Evolutionary conservation across 805 yeast genomes (phyloP), one percentile per base, ranked within the genome.

Genomic region (Candida hispaniensis): DNA sequence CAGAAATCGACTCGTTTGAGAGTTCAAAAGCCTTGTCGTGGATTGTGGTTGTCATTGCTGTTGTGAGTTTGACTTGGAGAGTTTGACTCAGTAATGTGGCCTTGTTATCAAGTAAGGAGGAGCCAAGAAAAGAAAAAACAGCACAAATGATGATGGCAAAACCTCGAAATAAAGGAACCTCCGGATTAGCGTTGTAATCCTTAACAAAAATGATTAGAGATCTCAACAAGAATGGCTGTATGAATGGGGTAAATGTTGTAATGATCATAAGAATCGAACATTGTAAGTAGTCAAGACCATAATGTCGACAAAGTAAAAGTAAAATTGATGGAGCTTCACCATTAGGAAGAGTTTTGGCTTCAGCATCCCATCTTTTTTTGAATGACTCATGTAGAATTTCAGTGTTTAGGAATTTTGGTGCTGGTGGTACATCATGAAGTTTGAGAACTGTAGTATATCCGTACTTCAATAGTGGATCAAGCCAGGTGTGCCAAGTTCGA

Each of bases 61-160:
- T 69, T 59, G 50, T 71, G 14, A 45, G 42, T 74, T 41, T 73
- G 72, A 81, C 79, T 43, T 91, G 91, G 30, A 75, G 63, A 48
- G 78, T 80, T 49, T 76, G 78, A 2, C 75, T 73, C 39, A 77
- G 63, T 55, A 77, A 72, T 56, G 80, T 79, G 52, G 80, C 79
- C 55, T 80, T 91, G 48, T 82, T 91, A 42, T 79, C 63, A 36
- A 71, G 66, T 2, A 75, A 71, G 3, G 93, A 79, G 58, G 80
- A 91, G 11, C 70, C 49, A 12, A 80, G 67, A 7, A 91, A 76
- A 3, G 76, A 71, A 5, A 70, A 48, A 50, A 83, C 80, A 93
- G 82, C 81, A 2, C 72, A 68, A 2, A 70, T 47, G 1, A 85
- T 78, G 48, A 82, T 72, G 73, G 78, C 71, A 41, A 77, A 69